Evolutionary conservation across 352 stramenopile species (phyloP), one percentile per base, ranked within the genome.

Genomic region (Phytophthora megakarya): DNA sequence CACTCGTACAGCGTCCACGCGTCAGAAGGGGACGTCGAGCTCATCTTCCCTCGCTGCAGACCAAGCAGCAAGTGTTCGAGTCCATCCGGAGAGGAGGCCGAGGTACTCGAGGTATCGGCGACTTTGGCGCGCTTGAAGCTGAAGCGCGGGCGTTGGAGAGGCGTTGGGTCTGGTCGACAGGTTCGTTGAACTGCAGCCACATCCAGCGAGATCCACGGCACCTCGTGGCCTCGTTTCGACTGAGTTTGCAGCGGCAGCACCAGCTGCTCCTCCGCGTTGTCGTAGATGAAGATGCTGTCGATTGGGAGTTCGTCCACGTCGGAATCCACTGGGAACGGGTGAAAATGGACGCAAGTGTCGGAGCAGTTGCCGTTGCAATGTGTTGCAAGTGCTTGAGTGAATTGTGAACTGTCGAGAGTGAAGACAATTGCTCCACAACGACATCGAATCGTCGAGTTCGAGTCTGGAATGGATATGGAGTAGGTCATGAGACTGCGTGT

Each of bases 371-470:
- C 12, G 9, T 28, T 56, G 23, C 70, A 77, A 15, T 70, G 73
- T 22, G 13, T 53, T 13, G 28, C 11, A 0, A 63, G 28, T 15
- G 65, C 70, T 13, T 71, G 44, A 5, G 23, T 32, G 6, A 81
- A 42, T 1, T 56, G 59, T 4, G 44, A 28, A 15, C 61, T 19
- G 0, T 57, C 53, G 19, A 81, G 39, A 0, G 50, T 61, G 21
- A 84, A 55, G 22, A 83, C 71, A 26, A 56, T 77, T n/a, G 76
- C 62, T 11, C 78, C 79, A 43, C 81, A 90, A 9, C 50, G 46
- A 62, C 77, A 89, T 19, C 65, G 63, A 3, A 78, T 54, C n/a
- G 79, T 64, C 18, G 25, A 67, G 8, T 19, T 63, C 2, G 79
- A 69, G 22, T 47, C 48, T 22, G 60, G 33, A 15, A 55, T 15